A percentile compares a stretch with the other conserved stretches of the same genome.
These are phyloP conservation scores for Lipomyces lipofer DNA, from an alignment of 805 yeast species.

Conservation along the genomic window DNA sequence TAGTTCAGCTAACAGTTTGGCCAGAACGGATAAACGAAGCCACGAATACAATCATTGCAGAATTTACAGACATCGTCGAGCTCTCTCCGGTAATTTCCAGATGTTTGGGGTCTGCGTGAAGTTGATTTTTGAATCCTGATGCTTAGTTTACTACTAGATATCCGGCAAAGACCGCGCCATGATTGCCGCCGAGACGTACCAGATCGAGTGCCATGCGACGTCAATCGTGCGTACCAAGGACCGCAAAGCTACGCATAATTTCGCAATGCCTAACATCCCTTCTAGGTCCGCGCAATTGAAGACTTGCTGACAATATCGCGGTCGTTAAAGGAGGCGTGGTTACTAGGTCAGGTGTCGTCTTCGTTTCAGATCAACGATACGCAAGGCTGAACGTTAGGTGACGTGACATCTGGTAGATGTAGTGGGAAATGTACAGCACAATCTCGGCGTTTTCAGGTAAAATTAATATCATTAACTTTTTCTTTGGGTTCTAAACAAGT, in stretches of 20 bases:
- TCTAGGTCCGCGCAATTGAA: constrained; percentile 40
- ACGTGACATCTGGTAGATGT: too few relatives aligned
- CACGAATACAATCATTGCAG: constrained; percentile 14
- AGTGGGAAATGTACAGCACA: too few relatives aligned
- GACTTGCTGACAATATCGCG: constrained; percentile 44
- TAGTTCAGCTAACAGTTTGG: background rate
- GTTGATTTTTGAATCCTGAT: background rate
- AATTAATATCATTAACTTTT: too few relatives aligned
- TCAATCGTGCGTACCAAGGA: constrained; percentile 33
- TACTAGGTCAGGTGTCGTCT: constrained; percentile 42
- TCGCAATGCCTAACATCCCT: background rate
- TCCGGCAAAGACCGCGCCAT: constrained; percentile 39
- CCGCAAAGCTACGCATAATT: background rate
- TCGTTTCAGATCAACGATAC: background rate
- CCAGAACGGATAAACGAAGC: constrained; percentile 31
- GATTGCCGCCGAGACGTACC: constrained; percentile 43
- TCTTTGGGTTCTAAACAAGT: too few relatives aligned
- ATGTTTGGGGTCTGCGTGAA: background rate
- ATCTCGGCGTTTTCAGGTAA: too few relatives aligned
- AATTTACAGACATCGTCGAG: constrained; percentile 37
- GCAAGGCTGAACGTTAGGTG: too few relatives aligned
- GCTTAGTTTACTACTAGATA: constrained; percentile 4
- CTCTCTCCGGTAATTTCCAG: constrained; percentile 33
- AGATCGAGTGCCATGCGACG: constrained; percentile 43
- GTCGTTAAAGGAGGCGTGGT: constrained; percentile 46